Conservation (phyloP, 345 rosid genomes). For the Lagerstroemia speciosa region DNA sequence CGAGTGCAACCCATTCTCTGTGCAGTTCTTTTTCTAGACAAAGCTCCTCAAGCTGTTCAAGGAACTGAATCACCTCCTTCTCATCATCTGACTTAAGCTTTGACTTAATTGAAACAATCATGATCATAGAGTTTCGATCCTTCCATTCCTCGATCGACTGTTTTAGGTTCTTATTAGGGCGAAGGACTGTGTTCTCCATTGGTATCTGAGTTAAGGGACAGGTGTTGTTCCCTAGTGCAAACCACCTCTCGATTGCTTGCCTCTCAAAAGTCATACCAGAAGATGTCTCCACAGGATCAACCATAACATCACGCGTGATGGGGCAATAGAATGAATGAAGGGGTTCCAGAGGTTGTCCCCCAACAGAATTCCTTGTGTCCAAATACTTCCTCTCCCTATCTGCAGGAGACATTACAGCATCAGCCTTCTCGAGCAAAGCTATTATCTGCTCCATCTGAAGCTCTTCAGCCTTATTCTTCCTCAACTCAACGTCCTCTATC, state of each 20-base stretch:
- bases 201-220: constrained; percentile 56
- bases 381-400: constrained; percentile 53
- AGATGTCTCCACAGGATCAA: constrained; percentile 68
- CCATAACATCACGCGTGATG: constrained; percentile 57
- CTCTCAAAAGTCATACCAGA: constrained; percentile 74
- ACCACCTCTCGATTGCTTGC: constrained; percentile 57
- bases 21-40: constrained; percentile 49
- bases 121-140: constrained; percentile 62
- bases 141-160: constrained; percentile 76
- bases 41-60: constrained; percentile 42
- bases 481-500: constrained; percentile 46
- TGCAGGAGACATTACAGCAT: constrained; percentile 44
- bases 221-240: constrained; percentile 42
- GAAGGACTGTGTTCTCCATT: constrained; percentile 41
- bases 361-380: constrained; percentile 46
- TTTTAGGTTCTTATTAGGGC: constrained; percentile 59
- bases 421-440: constrained; percentile 60
- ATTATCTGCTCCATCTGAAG: constrained; percentile 73
- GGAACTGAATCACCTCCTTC: constrained; percentile 39
- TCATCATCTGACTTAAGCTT: constrained; percentile 36
- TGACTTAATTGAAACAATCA: constrained; percentile 44
- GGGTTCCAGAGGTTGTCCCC: constrained; percentile 55
- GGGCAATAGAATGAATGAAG: constrained; percentile 65
- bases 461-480: constrained; percentile 60
- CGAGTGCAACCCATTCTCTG: constrained; percentile 57